Evolutionary conservation across 192 early-diverging fungal genomes (phyloP).

Genomic region (Backusella sp.): DNA sequence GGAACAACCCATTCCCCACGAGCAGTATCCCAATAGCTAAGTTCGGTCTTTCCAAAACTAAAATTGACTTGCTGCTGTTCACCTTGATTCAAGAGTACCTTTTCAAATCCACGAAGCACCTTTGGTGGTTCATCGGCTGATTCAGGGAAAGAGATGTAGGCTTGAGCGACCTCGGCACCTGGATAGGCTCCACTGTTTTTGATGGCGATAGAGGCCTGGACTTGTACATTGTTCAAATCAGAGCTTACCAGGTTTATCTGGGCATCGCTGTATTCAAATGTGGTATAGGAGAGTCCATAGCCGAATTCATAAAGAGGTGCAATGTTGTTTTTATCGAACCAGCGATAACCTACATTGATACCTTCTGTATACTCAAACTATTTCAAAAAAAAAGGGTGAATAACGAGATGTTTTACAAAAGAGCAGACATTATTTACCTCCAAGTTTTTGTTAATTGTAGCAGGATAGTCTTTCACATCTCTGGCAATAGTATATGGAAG

Average conservation of each 20-base stretch:
- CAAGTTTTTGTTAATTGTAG: background rate
- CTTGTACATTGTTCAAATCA: background rate
- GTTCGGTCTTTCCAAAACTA: constrained; percentile 35
- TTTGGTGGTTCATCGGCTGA: constrained; percentile 42
- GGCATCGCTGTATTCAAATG: constrained; percentile 47
- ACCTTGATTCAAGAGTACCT: constrained; percentile 23
- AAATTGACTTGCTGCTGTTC: constrained; percentile 34
- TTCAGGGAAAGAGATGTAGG: constrained; percentile 38
- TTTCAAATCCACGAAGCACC: constrained; percentile 34
- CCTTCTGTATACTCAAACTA: constrained; percentile 59
- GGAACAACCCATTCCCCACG: constrained; percentile 1
- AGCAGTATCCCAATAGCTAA: constrained; percentile 47
- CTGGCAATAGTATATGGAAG: constrained; percentile 64
- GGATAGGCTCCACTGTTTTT: constrained; percentile 25
- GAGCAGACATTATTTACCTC: background rate
- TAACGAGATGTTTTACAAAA: background rate
- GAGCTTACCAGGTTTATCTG: background rate
- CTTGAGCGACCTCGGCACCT: constrained; percentile 36
- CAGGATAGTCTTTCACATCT: constrained; percentile 43
- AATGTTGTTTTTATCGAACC: constrained; percentile 43
- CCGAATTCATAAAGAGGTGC: constrained; percentile 57
- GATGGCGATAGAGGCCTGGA: constrained; percentile 37
- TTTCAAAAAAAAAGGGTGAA: background rate
- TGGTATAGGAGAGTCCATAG: constrained; percentile 64
- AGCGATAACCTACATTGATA: constrained; percentile 55